Conservation (phyloP, 2,329 filamentous ascomycete species). For the Epichloe sp. region DNA sequence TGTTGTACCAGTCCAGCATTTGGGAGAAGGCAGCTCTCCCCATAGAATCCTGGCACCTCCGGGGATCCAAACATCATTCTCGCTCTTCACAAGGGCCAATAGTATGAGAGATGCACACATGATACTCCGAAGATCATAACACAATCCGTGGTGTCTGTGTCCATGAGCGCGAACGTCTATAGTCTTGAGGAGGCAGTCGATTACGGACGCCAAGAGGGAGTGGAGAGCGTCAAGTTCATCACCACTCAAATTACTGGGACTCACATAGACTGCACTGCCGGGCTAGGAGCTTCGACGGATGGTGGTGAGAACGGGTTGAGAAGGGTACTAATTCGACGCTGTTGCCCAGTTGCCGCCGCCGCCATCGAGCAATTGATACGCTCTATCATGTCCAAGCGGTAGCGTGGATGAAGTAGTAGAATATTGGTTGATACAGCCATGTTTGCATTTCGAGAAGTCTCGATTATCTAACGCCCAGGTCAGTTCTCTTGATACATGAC, state of each 20-base stretch:
- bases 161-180: conserved; percentile 10
- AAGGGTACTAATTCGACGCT: conserved; percentile 7
- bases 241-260: conserved; percentile 1
- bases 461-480: conserved; percentile 13
- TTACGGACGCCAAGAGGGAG: conserved; percentile 9
- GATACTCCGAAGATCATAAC: conserved; percentile 13
- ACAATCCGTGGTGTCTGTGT: conserved; percentile 15
- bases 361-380: neutral
- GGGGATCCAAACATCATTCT: conserved; percentile 10
- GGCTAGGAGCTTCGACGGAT: neutral
- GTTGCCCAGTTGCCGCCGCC: neutral
- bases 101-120: conserved; percentile 10
- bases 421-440: conserved; percentile 6
- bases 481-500: conserved; percentile 10
- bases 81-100: conserved; percentile 10
- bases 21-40: conserved; percentile 1
- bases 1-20: conserved; percentile 4
- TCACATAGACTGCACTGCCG: neutral
- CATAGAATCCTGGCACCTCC: conserved; percentile 9
- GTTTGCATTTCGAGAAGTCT: conserved; percentile 12
- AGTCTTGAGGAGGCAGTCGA: conserved; percentile 12
- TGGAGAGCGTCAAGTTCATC: conserved; percentile 8
- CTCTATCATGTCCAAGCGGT: neutral
- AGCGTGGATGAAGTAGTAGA: conserved; percentile 10
- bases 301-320: conserved; percentile 8